Evolutionary conservation across 2,329 filamentous ascomycete genomes (phyloP).

Genomic region (Aureobasidium zeae): DNA sequence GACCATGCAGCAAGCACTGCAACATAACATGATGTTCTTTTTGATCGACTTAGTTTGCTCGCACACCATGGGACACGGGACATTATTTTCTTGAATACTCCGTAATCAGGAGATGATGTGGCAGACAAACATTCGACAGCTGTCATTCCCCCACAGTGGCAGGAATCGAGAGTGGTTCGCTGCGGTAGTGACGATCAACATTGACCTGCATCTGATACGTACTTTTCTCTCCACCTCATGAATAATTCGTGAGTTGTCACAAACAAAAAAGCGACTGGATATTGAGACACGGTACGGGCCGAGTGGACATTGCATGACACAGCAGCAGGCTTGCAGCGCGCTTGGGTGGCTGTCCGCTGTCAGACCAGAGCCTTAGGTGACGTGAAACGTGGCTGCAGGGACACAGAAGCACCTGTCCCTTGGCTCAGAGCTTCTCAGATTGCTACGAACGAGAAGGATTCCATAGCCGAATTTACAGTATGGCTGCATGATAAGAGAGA

Average conservation of each 20-base stretch:
- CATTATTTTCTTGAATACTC: not conserved
- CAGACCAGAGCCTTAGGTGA: conserved; percentile 13
- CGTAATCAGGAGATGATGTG: not conserved
- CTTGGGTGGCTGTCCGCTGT: conserved; percentile 14
- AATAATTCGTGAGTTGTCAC: conserved; percentile 15
- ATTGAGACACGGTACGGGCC: conserved; percentile 10
- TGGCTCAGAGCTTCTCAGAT: conserved; percentile 5
- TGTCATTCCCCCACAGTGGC: too few species aligned
- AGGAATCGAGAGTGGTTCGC: too few species aligned
- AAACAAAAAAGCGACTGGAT: conserved; percentile 14
- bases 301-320: conserved; percentile 14
- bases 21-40: not conserved
- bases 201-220: conserved; percentile 13
- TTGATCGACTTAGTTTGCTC: not conserved
- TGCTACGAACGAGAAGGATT: not conserved
- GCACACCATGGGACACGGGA: too few species aligned
- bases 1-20: conserved; percentile 1
- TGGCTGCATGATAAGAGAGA: not conserved
- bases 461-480: not conserved
- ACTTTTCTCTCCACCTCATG: conserved; percentile 7
- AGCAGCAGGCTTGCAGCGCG: conserved; percentile 12
- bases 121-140: conserved; percentile 2
- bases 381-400: conserved; percentile 15
- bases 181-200: not conserved
- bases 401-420: conserved; percentile 10